Conservation (phyloP, 2,329 filamentous ascomycete species). For the Xylariaceae sp. region DNA sequence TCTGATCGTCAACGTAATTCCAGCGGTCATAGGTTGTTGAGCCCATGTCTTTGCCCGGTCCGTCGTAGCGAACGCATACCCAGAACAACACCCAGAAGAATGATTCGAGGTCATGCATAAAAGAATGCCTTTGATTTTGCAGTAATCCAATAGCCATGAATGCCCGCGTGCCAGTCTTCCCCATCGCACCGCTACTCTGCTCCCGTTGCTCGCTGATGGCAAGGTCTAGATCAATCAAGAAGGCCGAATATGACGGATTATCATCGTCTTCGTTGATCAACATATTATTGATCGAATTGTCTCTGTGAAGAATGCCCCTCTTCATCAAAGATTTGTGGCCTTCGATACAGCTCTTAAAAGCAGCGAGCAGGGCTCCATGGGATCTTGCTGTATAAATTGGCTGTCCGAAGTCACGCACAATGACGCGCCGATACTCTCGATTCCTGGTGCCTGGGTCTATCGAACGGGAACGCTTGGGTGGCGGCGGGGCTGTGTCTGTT, state of each 20-base stretch:
- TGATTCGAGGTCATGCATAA: conserved; percentile 28
- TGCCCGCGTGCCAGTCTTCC: conserved; percentile 35
- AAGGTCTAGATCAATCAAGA: conserved; percentile 21
- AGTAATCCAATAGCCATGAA: conserved; percentile 28
- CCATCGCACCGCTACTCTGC: conserved; percentile 30
- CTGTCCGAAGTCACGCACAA: conserved; percentile 4
- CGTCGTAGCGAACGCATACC: neutral
- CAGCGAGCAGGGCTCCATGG: neutral
- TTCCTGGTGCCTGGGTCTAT: too few species aligned
- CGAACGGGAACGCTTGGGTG: conserved; percentile 3
- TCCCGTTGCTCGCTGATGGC: conserved; percentile 32
- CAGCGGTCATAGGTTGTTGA: neutral
- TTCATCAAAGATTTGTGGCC: conserved; percentile 11
- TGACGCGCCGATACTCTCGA: conserved; percentile 3
- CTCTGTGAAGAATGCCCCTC: conserved; percentile 35
- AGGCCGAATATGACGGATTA: neutral
- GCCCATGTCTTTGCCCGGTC: neutral
- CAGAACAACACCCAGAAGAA: conserved; percentile 28
- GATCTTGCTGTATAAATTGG: conserved; percentile 12
- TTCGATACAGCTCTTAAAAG: conserved; percentile 4
- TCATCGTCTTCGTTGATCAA: conserved; percentile 9
- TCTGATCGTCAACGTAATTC: neutral
- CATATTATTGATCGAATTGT: conserved; percentile 27
- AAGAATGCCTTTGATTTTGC: conserved; percentile 20
- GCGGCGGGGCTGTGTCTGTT: neutral